Percentiles rank a stretch among this genome's conserved stretches.
Conservation (phyloP, 2,329 filamentous ascomycete species). For the Gaeumannomyces sp. region DNA sequence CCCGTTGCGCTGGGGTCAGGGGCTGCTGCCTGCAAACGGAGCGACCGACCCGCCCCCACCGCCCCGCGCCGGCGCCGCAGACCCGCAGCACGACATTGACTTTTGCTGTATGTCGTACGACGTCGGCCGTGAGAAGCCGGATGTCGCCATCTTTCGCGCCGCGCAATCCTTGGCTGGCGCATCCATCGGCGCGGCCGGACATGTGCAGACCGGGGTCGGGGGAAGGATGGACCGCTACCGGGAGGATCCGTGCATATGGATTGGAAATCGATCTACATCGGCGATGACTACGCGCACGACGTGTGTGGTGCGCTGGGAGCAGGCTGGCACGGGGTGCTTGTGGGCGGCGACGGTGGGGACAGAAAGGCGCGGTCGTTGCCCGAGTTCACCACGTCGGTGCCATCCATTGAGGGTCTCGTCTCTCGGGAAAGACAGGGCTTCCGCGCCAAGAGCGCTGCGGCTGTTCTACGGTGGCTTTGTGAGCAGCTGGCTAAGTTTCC, state of each 20-base stretch:
- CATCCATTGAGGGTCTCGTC: not conserved
- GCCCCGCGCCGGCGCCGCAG: not conserved
- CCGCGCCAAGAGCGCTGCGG: not conserved
- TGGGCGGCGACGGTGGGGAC: not conserved
- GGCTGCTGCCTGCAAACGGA: not conserved
- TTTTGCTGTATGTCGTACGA: slow-evolving; percentile 60
- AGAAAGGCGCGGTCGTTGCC: not conserved
- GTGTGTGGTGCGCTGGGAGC: slow-evolving; percentile 12
- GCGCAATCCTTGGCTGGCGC: slow-evolving; percentile 35
- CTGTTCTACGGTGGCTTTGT: not conserved
- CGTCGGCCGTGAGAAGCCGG: slow-evolving; percentile 54
- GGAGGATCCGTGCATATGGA: not conserved
- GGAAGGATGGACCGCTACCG: too few species aligned
- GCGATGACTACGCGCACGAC: slow-evolving; percentile 16
- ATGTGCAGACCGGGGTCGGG: not conserved
- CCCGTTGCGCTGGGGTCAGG: slow-evolving; percentile 22
- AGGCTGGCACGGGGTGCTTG: slow-evolving; percentile 14
- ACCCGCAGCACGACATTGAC: slow-evolving; percentile 33
- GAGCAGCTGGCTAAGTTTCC: not conserved
- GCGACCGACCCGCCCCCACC: too few species aligned
- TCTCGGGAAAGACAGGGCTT: not conserved
- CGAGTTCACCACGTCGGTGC: not conserved
- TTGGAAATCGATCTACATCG: slow-evolving; percentile 16
- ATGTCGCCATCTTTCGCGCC: slow-evolving; percentile 47
- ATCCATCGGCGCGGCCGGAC: not conserved